These are phyloP conservation scores for Alternaria sp. DNA, from an alignment of 2,329 filamentous ascomycete genomes.

Conservation along the genomic window DNA sequence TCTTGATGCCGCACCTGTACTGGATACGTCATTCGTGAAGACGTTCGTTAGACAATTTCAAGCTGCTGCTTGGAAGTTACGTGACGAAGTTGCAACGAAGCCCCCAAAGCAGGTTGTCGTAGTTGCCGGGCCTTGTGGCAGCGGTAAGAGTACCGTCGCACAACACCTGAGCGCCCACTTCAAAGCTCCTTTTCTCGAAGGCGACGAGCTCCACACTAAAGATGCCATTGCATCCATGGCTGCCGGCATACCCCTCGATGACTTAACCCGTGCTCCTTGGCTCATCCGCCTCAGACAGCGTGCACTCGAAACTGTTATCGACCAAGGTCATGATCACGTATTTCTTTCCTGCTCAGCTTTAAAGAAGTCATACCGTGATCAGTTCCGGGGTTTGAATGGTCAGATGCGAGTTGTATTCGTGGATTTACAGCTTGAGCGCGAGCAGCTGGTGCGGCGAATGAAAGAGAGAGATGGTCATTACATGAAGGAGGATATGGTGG, in stretches of 20 bases:
- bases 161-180: conserved; percentile 42
- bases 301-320: background rate
- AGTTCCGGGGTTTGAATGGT: conserved; percentile 36
- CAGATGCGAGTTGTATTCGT: conserved; percentile 45
- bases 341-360: conserved; percentile 55
- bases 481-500: conserved; percentile 51
- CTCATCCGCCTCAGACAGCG: conserved; percentile 7
- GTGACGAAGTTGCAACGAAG: background rate
- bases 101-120: conserved; percentile 42
- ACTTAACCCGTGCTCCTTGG: background rate
- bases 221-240: conserved; percentile 49
- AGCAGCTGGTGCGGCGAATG: conserved; percentile 43
- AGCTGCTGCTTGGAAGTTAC: conserved; percentile 22
- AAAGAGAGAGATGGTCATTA: conserved; percentile 46
- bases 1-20: conserved; percentile 25
- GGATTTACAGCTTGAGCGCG: conserved; percentile 47
- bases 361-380: conserved; percentile 46
- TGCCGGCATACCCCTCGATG: conserved; percentile 36
- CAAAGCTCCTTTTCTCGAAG: conserved; percentile 53
- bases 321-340: background rate
- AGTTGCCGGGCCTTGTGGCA: conserved; percentile 54
- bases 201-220: conserved; percentile 51
- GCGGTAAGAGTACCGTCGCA: conserved; percentile 54
- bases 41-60: conserved; percentile 37
- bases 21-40: conserved; percentile 27